Evolutionary conservation across 2,329 filamentous ascomycete genomes (phyloP), one percentile per base, ranked within the genome.

Genomic region (Ceratocystis smalleyi): DNA sequence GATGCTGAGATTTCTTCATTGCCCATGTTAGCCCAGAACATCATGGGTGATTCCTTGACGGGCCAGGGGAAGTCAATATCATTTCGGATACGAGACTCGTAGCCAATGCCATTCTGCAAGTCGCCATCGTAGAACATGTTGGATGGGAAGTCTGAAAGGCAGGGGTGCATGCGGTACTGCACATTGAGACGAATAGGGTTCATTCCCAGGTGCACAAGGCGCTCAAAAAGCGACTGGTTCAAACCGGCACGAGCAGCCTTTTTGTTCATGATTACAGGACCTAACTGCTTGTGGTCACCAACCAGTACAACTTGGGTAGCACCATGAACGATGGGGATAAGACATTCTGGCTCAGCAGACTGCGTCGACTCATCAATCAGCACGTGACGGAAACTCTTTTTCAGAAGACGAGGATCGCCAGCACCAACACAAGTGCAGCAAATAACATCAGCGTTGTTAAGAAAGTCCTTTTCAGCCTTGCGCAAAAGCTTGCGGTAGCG

Each of bases 61-160:
- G 94, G 94, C 94, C 94, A 99, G 12, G 94, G 94, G 74, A 99
- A 99, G 74, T 99, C 94, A 32, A 99, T 90, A 70, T 99, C 92
- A 69, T 87, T 87, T 68, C 92, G 87, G 68, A 97, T 81, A 67
- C 94, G 87, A 71, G 95, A 87, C 69, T 89, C 86, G 73, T 88
- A 88, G 0, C 91, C 95, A 59, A 99, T 89, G 72, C 94, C 94
- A 70, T 99, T 99, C 75, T 99, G 94, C 64, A 99, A 81, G 64
- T 90, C 94, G 22, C 94, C 94, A 71, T 97, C 94, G 75, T 99
- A 99, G 75, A 99, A 99, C 94, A 99, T 97, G 77, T 97, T 97
- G 66, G 92, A 97, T 0, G 94, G 94, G 71, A 99, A 99, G 71
- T 95, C 88, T 0, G 94, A 97, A 51, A 99, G 81, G 72, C 92